A percentile compares a stretch with the other conserved stretches of the same genome.
Evolutionary conservation across 805 yeast species (phyloP).

Genomic region (Phaffomyces antillensis): DNA sequence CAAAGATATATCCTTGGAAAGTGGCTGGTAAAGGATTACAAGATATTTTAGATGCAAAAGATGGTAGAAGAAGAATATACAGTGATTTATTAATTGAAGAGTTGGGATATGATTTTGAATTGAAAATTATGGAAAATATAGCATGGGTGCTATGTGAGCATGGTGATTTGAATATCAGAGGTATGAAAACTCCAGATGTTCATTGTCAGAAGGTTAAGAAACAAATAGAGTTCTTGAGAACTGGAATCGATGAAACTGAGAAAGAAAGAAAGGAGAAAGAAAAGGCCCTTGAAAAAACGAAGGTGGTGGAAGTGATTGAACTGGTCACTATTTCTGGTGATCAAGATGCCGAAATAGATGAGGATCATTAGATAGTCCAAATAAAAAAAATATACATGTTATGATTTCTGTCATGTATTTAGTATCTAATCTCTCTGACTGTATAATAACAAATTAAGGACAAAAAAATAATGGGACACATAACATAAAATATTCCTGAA

Average conservation of each 20-base stretch:
- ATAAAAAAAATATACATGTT: no score
- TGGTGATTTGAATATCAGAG: slow-evolving; percentile 30
- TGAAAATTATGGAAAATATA: slow-evolving; percentile 22
- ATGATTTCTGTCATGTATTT: no score
- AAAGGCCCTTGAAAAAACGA: neutral
- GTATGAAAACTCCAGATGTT: slow-evolving; percentile 30
- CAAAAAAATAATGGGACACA: no score
- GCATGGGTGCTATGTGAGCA: slow-evolving; percentile 25
- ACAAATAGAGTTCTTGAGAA: slow-evolving; percentile 30
- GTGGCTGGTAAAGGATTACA: slow-evolving; percentile 22
- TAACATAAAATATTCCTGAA: no score
- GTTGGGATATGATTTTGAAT: slow-evolving; percentile 24
- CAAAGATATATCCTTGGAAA: slow-evolving; percentile 25
- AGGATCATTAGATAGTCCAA: no score
- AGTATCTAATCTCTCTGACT: no score
- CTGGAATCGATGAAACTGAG: slow-evolving; percentile 6
- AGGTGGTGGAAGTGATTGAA: neutral
- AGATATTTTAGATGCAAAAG: slow-evolving; percentile 10
- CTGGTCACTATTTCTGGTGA: no score
- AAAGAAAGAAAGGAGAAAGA: neutral
- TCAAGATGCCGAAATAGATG: no score
- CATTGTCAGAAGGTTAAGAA: slow-evolving; percentile 32
- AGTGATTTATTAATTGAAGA: slow-evolving; percentile 15
- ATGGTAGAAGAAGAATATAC: slow-evolving; percentile 21
- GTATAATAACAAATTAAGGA: no score